phyloP scores from a whole-genome alignment of 192 early-diverging fungal species.

The Coemansia sp. region DNA sequence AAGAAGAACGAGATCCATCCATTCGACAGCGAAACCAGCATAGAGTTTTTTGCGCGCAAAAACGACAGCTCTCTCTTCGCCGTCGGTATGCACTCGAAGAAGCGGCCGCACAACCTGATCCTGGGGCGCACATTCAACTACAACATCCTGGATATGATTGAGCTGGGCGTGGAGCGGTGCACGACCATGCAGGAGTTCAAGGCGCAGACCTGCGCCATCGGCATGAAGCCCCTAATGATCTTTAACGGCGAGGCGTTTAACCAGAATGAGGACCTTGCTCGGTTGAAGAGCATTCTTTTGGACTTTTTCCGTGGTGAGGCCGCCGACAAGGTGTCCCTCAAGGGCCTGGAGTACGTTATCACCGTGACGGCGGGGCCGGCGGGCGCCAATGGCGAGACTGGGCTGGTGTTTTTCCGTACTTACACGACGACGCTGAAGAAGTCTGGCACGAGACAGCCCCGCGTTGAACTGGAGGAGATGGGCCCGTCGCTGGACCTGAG shows the following conservation, averaged over 20 bases:
- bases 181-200: slow-evolving; percentile 72
- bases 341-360: slow-evolving; percentile 89
- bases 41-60: slow-evolving; percentile 95
- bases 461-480: slow-evolving; percentile 93
- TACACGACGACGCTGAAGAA: slow-evolving; percentile 88
- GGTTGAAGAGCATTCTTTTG: slow-evolving; percentile 80
- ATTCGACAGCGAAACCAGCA: slow-evolving; percentile 88
- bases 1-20: slow-evolving; percentile 97
- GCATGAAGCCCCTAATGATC: slow-evolving; percentile 85
- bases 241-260: slow-evolving; percentile 92
- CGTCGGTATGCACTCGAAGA: slow-evolving; percentile 91
- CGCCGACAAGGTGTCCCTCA: slow-evolving; percentile 73
- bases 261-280: slow-evolving; percentile 63
- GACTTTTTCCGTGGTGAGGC: slow-evolving; percentile 89
- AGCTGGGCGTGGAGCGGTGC: slow-evolving; percentile 79
- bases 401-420: slow-evolving; percentile 74
- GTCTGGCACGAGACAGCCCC: slow-evolving; percentile 78
- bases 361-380: slow-evolving; percentile 71
- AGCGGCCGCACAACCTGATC: slow-evolving; percentile 91
- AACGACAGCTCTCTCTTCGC: slow-evolving; percentile 93
- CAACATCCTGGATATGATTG: slow-evolving; percentile 94
- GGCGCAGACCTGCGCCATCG: slow-evolving; percentile 73
- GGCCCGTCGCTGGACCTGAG: slow-evolving; percentile 85
- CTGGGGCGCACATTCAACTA: slow-evolving; percentile 92
- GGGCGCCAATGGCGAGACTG: slow-evolving; percentile 60